Conservation (phyloP, 1,284 basidiomycete species). For the Takashimella tepidaria region DNA sequence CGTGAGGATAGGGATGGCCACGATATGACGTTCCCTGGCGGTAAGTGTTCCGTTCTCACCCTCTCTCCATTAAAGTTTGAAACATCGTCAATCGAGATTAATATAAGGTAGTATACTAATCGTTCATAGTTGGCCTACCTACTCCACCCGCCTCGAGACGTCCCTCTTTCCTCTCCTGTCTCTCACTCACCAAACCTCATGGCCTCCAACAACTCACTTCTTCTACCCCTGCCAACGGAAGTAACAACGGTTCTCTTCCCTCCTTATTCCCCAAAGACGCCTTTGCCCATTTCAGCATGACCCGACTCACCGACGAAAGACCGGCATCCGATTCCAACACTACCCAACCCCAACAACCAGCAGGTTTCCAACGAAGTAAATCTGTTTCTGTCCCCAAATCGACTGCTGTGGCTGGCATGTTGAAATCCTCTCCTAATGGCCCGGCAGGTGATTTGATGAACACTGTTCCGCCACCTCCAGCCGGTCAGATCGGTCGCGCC, state of each 20-base stretch:
- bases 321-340: background rate
- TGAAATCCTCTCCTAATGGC: no score
- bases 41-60: no score
- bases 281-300: background rate
- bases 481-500: background rate
- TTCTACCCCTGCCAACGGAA: slow-evolving; percentile 2
- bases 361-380: background rate
- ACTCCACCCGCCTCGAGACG: slow-evolving; percentile 13
- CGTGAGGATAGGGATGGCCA: slow-evolving; percentile 20
- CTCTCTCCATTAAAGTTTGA: no score
- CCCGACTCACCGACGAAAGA: background rate
- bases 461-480: no score
- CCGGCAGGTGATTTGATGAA: background rate
- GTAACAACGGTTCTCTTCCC: background rate
- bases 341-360: background rate
- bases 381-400: background rate
- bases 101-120: no score
- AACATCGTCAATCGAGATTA: no score
- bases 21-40: slow-evolving; percentile 9
- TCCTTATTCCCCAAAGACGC: background rate
- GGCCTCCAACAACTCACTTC: slow-evolving; percentile 6
- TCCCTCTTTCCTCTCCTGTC: slow-evolving; percentile 17
- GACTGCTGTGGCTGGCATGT: background rate
- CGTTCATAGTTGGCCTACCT: background rate
- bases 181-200: slow-evolving; percentile 7